These are phyloP conservation scores for Aspergillus olivimuriae DNA, from an alignment of 495 filamentous ascomycete species.

Conservation along the genomic window DNA sequence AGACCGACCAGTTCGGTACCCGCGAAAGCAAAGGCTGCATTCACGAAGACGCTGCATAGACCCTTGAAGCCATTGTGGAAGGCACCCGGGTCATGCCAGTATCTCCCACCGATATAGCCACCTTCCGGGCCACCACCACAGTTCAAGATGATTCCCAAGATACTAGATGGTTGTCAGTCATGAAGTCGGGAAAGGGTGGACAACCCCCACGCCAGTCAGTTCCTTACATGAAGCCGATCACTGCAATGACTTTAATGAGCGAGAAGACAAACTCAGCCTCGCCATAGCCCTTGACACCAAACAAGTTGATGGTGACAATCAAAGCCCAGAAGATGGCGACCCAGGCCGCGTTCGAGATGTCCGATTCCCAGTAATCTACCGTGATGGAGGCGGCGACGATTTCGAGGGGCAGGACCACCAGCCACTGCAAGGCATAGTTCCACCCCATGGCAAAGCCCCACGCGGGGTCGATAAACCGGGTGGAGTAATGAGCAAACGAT, in stretches of 20 bases:
- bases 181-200: neutral
- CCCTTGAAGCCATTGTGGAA: constrained; percentile 94
- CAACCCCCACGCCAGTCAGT: constrained; percentile 5
- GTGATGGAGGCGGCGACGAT: constrained; percentile 88
- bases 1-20: constrained; percentile 93
- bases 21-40: constrained; percentile 85
- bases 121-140: constrained; percentile 69
- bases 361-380: constrained; percentile 72
- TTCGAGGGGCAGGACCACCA: constrained; percentile 81
- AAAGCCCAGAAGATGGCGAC: constrained; percentile 73
- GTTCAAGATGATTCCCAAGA: constrained; percentile 74
- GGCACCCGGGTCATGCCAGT: constrained; percentile 81
- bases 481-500: constrained; percentile 89
- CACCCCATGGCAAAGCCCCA: constrained; percentile 99
- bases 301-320: constrained; percentile 77
- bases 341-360: constrained; percentile 67
- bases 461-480: constrained; percentile 85
- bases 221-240: constrained; percentile 86
- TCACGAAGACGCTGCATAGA: constrained; percentile 88
- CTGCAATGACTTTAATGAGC: constrained; percentile 76
- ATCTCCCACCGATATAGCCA: constrained; percentile 76
- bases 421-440: constrained; percentile 97
- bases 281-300: constrained; percentile 81
- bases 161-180: constrained; percentile 37
- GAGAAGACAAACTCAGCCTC: constrained; percentile 90